phyloP scores from a whole-genome alignment of 305 asterid species.

The Coffea humblotiana region DNA sequence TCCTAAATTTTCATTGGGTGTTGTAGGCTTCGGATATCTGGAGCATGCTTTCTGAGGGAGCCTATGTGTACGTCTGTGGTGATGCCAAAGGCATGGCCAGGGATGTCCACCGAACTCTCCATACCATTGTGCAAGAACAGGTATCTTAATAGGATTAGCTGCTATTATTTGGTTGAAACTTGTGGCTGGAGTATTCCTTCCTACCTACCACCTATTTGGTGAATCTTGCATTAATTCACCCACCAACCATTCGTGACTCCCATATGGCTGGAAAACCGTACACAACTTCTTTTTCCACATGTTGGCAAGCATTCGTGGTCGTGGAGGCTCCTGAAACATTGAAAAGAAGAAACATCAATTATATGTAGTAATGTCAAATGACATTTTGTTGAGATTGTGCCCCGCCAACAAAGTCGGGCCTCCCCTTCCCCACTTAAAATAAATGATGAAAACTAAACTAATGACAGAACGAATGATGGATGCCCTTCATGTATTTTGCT shows the following conservation, averaged over 20 bases:
- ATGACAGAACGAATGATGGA: not conserved
- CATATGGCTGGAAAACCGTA: constrained; percentile 21
- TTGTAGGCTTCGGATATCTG: constrained; percentile 75
- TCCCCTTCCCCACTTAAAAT: not conserved
- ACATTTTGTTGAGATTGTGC: not conserved
- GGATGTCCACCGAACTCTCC: constrained; percentile 93
- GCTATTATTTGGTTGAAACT: not conserved
- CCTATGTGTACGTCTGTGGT: constrained; percentile 82
- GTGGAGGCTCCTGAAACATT: not conserved
- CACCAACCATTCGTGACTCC: constrained; percentile 19
- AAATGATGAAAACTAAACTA: not conserved
- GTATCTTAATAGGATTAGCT: constrained; percentile 25
- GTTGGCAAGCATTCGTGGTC: not conserved
- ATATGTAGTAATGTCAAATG: not conserved
- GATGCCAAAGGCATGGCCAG: constrained; percentile 99
- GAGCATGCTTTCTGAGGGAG: constrained; percentile 88
- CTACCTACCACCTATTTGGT: not conserved
- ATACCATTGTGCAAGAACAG: constrained; percentile 87
- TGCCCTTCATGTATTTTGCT: not conserved
- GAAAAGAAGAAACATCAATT: not conserved
- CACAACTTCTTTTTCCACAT: not conserved
- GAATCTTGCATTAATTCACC: constrained; percentile 16
- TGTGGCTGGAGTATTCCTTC: not conserved
- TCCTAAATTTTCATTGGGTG: not conserved
- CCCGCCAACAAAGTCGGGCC: not conserved